These are phyloP conservation scores for Phoma sp. DNA, from an alignment of 2,329 filamentous ascomycete species.

Conservation along the genomic window DNA sequence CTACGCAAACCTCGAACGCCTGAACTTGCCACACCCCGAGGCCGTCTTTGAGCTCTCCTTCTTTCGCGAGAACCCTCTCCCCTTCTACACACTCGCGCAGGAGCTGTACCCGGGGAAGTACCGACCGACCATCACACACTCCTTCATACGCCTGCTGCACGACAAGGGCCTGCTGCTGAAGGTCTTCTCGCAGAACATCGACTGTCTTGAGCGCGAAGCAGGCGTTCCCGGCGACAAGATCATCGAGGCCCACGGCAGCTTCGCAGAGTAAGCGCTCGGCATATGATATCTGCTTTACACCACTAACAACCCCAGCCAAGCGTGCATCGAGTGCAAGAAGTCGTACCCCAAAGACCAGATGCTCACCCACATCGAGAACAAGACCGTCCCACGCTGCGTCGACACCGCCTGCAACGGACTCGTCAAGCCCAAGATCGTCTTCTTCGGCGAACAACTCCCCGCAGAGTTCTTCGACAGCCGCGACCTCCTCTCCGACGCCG, in stretches of 20 bases:
- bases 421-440: conserved; percentile 94
- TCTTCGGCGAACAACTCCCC: conserved; percentile 82
- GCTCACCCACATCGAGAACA: conserved; percentile 69
- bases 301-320: conserved; percentile 59
- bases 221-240: conserved; percentile 83
- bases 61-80: conserved; percentile 81
- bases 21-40: conserved; percentile 87
- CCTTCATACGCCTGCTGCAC: conserved; percentile 83
- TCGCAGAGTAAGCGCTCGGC: conserved; percentile 61
- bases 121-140: conserved; percentile 86
- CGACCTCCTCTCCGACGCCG: conserved; percentile 65
- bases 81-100: conserved; percentile 90
- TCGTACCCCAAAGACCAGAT: conserved; percentile 77
- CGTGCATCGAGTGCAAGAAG: conserved; percentile 85
- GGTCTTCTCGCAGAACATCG: conserved; percentile 97
- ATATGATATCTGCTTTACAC: too few relatives aligned
- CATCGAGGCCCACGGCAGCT: conserved; percentile 94
- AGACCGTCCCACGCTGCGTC: conserved; percentile 73
- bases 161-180: conserved; percentile 79
- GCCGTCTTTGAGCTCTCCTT: conserved; percentile 93
- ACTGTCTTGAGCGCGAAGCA: conserved; percentile 87
- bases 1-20: conserved; percentile 86
- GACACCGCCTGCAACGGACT: conserved; percentile 71
- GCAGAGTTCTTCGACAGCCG: conserved; percentile 67
- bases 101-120: conserved; percentile 93